phyloP scores from a whole-genome alignment of 805 yeast genomes.

The Pichia nakasei region DNA sequence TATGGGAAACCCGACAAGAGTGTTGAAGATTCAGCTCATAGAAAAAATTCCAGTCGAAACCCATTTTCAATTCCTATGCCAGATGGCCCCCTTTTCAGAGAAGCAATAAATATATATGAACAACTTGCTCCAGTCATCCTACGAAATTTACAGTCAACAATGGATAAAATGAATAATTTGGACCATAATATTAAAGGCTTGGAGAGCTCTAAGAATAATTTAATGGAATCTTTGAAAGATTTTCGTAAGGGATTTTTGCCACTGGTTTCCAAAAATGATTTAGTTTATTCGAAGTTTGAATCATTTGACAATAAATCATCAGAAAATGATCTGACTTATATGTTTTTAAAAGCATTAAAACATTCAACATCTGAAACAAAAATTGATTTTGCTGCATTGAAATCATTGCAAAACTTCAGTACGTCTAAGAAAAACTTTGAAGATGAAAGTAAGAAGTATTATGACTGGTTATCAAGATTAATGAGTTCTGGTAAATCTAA shows the following conservation, averaged over 20 bases:
- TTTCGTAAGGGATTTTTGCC: constrained; percentile 7
- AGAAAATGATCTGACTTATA: not conserved
- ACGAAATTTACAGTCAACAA: constrained; percentile 11
- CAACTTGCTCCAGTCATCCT: constrained; percentile 16
- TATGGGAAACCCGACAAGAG: not conserved
- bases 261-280: constrained; percentile 1
- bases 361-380: constrained; percentile 3
- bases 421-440: constrained; percentile 23
- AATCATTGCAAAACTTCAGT: constrained; percentile 3
- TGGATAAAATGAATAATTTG: constrained; percentile 12
- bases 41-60: too few species aligned
- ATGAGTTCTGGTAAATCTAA: constrained; percentile 27
- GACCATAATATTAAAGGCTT: constrained; percentile 17
- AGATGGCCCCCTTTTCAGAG: constrained; percentile 31
- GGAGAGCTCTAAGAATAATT: constrained; percentile 4
- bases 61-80: constrained; percentile 26
- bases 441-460: constrained; percentile 29
- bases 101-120: constrained; percentile 22
- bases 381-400: not conserved
- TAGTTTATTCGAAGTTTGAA: constrained; percentile 1
- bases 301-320: not conserved
- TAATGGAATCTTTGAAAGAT: constrained; percentile 6
- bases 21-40: too few species aligned
- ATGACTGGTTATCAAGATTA: constrained; percentile 29
- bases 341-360: constrained; percentile 5